A percentile compares a stretch with the other conserved stretches of the same genome.
phyloP scores from a whole-genome alignment of 1,284 basidiomycete genomes.

The Ustilago esculenta region DNA sequence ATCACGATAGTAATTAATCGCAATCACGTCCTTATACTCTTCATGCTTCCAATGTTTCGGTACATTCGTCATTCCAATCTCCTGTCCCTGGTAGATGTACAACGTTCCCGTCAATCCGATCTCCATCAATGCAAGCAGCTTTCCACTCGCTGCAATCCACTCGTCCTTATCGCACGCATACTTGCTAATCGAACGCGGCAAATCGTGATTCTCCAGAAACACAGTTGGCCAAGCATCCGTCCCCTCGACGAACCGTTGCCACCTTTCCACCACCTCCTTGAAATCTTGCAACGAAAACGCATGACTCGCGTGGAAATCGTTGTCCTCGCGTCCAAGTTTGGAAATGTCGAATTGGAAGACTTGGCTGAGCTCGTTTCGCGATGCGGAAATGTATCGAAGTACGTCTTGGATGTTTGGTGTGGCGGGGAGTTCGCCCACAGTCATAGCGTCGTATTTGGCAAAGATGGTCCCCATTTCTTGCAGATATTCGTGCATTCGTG shows the following conservation, averaged over 20 bases:
- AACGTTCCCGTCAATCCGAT: conserved; percentile 75
- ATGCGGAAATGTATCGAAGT: conserved; percentile 73
- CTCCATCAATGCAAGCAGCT: conserved; percentile 75
- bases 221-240: conserved; percentile 40
- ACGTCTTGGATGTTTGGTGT: conserved; percentile 69
- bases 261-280: conserved; percentile 72
- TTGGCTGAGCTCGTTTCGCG: conserved; percentile 73
- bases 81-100: conserved; percentile 76
- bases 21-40: conserved; percentile 67
- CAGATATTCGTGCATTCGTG: conserved; percentile 74
- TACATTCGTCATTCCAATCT: conserved; percentile 76
- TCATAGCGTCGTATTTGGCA: conserved; percentile 70
- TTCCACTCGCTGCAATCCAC: conserved; percentile 73
- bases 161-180: conserved; percentile 74
- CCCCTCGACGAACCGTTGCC: conserved; percentile 70
- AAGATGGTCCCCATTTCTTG: conserved; percentile 73
- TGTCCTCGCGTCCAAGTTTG: conserved; percentile 69
- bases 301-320: conserved; percentile 69
- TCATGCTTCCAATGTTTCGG: conserved; percentile 75
- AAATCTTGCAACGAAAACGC: conserved; percentile 73
- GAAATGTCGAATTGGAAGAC: conserved; percentile 74
- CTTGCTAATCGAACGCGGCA: conserved; percentile 73
- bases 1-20: conserved; percentile 38
- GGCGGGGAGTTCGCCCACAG: conserved; percentile 74
- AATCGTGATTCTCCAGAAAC: conserved; percentile 75